Conservation (phyloP, 805 yeast species). For the Sugiyamaella qingdaonensis region DNA sequence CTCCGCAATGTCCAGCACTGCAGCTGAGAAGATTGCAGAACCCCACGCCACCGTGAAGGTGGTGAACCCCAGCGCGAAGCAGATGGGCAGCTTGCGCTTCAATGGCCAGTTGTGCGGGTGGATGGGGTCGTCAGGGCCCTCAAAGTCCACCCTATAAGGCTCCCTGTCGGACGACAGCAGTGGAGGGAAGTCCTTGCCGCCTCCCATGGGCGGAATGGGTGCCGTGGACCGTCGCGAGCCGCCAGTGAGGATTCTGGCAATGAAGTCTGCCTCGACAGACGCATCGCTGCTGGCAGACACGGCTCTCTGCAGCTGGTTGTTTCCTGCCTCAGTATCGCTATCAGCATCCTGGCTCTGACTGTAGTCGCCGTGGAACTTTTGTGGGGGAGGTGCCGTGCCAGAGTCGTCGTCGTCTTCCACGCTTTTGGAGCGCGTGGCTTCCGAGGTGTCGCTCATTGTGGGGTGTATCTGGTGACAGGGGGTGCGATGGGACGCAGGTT, state of each 20-base stretch:
- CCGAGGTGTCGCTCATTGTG: neutral
- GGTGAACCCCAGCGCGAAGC: slow-evolving; percentile 42
- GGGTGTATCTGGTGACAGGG: neutral
- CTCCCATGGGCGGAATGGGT: slow-evolving; percentile 21
- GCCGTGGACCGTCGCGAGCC: slow-evolving; percentile 14
- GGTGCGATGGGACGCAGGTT: too few relatives aligned
- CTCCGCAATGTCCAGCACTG: slow-evolving; percentile 46
- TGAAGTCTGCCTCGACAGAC: slow-evolving; percentile 16
- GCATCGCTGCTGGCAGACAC: slow-evolving; percentile 8
- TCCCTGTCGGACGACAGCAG: slow-evolving; percentile 16
- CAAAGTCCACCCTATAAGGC: slow-evolving; percentile 61
- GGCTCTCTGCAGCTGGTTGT: neutral
- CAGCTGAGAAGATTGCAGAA: slow-evolving; percentile 73
- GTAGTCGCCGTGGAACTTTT: neutral
- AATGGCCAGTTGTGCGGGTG: slow-evolving; percentile 78
- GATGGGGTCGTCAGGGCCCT: slow-evolving; percentile 73
- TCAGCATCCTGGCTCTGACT: neutral
- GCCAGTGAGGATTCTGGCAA: slow-evolving; percentile 20
- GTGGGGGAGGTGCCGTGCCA: neutral
- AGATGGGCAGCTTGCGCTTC: slow-evolving; percentile 40
- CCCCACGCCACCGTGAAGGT: slow-evolving; percentile 62
- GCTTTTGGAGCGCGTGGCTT: neutral
- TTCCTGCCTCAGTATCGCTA: slow-evolving; percentile 1
- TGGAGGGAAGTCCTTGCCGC: slow-evolving; percentile 22
- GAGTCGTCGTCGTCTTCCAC: neutral